phyloP scores from a whole-genome alignment of 2,329 filamentous ascomycete species.

The Teratosphaeria viscida region DNA sequence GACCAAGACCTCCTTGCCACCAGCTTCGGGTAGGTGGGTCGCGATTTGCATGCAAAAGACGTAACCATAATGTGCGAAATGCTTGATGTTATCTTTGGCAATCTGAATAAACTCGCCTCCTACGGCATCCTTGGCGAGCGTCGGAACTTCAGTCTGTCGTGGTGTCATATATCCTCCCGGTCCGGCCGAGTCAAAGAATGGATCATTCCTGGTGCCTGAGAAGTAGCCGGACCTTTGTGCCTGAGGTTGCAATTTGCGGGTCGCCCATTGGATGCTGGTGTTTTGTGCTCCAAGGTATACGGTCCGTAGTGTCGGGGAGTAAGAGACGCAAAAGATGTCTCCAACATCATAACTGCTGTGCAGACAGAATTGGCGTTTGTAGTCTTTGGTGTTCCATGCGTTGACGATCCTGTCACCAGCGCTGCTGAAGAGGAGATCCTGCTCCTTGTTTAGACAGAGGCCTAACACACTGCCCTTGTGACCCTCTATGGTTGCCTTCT shows the following conservation, averaged over 20 bases:
- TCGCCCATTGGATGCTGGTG: constrained; percentile 87
- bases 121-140: constrained; percentile 36
- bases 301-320: constrained; percentile 67
- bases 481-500: constrained; percentile 67
- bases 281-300: constrained; percentile 91
- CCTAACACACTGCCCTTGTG: constrained; percentile 87
- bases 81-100: constrained; percentile 64
- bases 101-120: constrained; percentile 68
- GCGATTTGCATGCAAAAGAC: constrained; percentile 92
- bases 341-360: constrained; percentile 91
- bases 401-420: constrained; percentile 91
- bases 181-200: constrained; percentile 87
- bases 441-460: constrained; percentile 67
- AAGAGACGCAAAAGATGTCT: constrained; percentile 91
- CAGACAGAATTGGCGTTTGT: constrained; percentile 73
- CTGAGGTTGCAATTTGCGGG: constrained; percentile 23
- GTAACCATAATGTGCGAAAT: constrained; percentile 92
- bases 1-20: constrained; percentile 68
- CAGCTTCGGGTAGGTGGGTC: constrained; percentile 57
- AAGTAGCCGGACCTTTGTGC: constrained; percentile 1
- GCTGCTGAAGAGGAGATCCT: constrained; percentile 73
- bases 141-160: constrained; percentile 50
- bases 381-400: constrained; percentile 73
- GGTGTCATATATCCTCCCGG: constrained; percentile 74
- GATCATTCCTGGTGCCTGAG: constrained; percentile 51